These are phyloP conservation scores for Acanthochlamys bracteata DNA, from an alignment of 106 monocot species.

Conservation along the genomic window DNA sequence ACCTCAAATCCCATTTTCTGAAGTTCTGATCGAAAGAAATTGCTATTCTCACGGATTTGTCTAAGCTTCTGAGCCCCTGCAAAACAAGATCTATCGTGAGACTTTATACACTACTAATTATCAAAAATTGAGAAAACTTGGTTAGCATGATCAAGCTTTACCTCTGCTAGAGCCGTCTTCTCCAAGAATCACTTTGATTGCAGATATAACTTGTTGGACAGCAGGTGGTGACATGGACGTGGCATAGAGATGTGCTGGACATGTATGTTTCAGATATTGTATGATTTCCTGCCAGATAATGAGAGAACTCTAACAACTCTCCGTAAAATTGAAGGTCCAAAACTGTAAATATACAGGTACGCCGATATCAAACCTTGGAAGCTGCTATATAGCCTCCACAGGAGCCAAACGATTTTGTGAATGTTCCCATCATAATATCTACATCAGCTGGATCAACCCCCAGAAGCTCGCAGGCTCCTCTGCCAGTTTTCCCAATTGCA, in stretches of 20 bases:
- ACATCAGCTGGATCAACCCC: conserved; percentile 72
- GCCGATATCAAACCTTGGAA: conserved; percentile 41
- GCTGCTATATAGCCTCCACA: conserved; percentile 88
- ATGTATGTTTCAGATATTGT: conserved; percentile 52
- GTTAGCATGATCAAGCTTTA: conserved; percentile 1
- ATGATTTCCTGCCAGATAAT: conserved; percentile 50
- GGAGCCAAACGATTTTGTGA: conserved; percentile 82
- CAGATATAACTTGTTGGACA: conserved; percentile 73
- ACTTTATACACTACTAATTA: background rate
- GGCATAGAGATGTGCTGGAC: conserved; percentile 79
- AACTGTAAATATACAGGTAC: background rate
- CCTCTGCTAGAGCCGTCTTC: conserved; percentile 79
- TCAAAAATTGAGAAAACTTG: background rate
- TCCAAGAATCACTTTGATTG: conserved; percentile 68
- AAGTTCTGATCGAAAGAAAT: conserved; percentile 77
- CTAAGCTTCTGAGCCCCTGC: conserved; percentile 67
- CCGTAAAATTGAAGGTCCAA: background rate
- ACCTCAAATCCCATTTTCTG: conserved; percentile 86
- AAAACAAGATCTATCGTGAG: background rate
- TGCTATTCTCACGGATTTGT: conserved; percentile 77
- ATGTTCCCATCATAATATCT: conserved; percentile 89
- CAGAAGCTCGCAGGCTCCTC: conserved; percentile 77
- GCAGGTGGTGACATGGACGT: conserved; percentile 85
- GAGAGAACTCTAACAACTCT: background rate
- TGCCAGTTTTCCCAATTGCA: conserved; percentile 60